Base-by-base conservation (phyloP, 2,329 filamentous ascomycete species). In the Colletotrichum cuscutae region DNA sequence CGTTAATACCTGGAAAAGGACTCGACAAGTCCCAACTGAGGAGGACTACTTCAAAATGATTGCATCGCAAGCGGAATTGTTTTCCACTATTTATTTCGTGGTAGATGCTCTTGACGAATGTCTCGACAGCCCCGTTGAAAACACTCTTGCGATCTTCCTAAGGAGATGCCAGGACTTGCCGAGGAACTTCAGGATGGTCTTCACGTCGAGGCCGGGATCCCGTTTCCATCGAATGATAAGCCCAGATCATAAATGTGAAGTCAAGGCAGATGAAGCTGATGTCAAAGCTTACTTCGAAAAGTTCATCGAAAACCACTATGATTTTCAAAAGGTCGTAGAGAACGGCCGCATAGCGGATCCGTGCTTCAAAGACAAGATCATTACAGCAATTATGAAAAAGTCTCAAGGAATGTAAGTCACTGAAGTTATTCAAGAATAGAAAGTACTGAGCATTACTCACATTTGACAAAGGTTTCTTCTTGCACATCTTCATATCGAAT, bases 91-190 rank as follows among this genome's bases (percentile, higher is more conserved):
- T 1, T 71, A 26, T 19, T 13, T 71, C 22, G 62, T 71, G 3
- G 53, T 56, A 11, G 68, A 71, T 19, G 68, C 68, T 1, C n/a
- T 71, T 5, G 68, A 71, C 42, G 62, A 71, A 26, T 71, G 68
- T 35, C 53, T 42, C 2, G 68, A 71, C 24, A 63, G 60, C 22
- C 8, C 19, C 3, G 30, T 56, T 24, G 37, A 32, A 9, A 53
- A 60, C 12, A 58, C 59, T 7, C 15, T 69, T 9, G 32, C 56
- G 12, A 57, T 9, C 19, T 69, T 69, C 11, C 9, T 69, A n/a
- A 12, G 2, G 5, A 53, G 5, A 15, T 69, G 66, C n/a, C 32
- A 35, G 13, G 13, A 37, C 28, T 53, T 71, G 37, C 62, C 68
- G 9, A 22, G 30, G 13, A 59, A 30, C 26, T 63, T 66, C 4